phyloP scores from a whole-genome alignment of 83 land plant species.

The Larix sibirica region DNA sequence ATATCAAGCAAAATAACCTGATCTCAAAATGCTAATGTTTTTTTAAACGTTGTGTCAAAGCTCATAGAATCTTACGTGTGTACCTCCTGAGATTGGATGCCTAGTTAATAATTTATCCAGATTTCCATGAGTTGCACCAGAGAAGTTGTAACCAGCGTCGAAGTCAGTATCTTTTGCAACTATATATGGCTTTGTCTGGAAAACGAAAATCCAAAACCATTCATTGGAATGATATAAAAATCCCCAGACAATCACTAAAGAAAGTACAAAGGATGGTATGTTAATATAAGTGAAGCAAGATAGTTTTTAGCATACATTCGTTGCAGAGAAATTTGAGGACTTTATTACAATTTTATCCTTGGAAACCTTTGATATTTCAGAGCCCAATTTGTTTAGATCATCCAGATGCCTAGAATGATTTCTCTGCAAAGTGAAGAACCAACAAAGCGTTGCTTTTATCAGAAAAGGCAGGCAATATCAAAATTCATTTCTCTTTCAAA shows the following conservation, averaged over 20 bases:
- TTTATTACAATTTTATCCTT: background rate
- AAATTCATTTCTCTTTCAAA: background rate
- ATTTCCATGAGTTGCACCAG: background rate
- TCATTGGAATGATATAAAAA: background rate
- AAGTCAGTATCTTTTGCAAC: background rate
- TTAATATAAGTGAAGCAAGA: background rate
- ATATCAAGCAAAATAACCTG: conserved; percentile 2
- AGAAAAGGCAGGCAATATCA: background rate
- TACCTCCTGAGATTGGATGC: conserved; percentile 18
- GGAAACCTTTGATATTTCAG: background rate
- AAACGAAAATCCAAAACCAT: background rate
- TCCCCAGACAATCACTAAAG: background rate
- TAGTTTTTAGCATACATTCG: background rate
- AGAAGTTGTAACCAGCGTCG: background rate
- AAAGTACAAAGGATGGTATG: background rate
- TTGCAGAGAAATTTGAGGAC: background rate
- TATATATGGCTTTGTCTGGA: background rate
- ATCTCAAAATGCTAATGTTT: conserved; percentile 11
- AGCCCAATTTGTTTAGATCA: background rate
- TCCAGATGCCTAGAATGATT: background rate
- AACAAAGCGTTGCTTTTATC: background rate
- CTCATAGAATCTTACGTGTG: conserved; percentile 19
- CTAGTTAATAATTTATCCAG: conserved; percentile 13
- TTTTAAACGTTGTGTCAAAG: conserved; percentile 1
- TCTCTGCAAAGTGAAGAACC: background rate